Percentiles rank a stretch among this genome's conserved stretches.
Evolutionary conservation across 2,329 filamentous ascomycete genomes (phyloP).

Genomic region (Fusarium sp.): DNA sequence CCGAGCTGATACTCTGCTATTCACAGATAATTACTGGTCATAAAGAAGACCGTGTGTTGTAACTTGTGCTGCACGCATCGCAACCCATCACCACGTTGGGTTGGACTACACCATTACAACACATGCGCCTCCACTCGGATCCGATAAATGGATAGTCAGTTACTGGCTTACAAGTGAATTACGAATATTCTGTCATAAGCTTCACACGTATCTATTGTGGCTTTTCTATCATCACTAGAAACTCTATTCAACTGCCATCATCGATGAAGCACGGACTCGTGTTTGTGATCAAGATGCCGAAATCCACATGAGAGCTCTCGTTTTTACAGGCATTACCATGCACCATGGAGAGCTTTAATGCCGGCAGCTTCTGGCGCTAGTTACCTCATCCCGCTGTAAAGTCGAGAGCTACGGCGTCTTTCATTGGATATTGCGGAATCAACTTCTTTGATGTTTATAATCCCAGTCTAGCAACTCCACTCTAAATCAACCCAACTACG

Average conservation of each 20-base stretch:
- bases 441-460: conserved; percentile 1
- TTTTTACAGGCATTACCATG: conserved; percentile 1
- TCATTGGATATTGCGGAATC: conserved; percentile 6
- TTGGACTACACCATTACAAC: neutral
- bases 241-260: neutral
- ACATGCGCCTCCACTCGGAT: conserved; percentile 1
- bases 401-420: neutral
- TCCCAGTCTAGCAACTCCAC: conserved; percentile 5
- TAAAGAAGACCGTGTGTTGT: neutral
- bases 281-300: conserved; percentile 3
- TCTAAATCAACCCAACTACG: neutral
- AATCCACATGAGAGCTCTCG: neutral
- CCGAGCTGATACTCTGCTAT: neutral
- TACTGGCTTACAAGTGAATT: neutral
- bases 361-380: conserved; percentile 14
- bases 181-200: conserved; percentile 14
- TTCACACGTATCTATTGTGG: neutral
- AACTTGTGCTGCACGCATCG: neutral
- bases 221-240: neutral
- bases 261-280: neutral
- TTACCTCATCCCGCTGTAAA: conserved; percentile 4
- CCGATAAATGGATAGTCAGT: conserved; percentile 13
- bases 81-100: conserved; percentile 1
- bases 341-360: conserved; percentile 6
- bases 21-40: neutral